phyloP scores from a whole-genome alignment of 2,329 filamentous ascomycete genomes.

The Fusarium sp. region DNA sequence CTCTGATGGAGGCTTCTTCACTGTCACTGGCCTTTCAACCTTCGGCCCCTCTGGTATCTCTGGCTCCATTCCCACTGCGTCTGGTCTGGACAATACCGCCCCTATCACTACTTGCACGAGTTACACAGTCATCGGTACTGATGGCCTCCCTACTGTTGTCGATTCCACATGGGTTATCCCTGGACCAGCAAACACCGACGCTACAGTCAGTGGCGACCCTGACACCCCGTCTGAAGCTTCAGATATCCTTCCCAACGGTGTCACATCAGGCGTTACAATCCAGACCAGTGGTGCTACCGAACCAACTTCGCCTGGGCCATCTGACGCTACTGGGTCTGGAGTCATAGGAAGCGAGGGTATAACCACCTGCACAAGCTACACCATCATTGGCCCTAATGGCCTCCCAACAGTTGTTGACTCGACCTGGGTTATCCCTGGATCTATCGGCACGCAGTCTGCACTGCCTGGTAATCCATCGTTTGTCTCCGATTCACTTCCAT shows the following conservation, averaged over 20 bases:
- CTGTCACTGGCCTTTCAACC: slow-evolving; percentile 23
- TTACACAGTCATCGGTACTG: slow-evolving; percentile 49
- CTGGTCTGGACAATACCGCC: slow-evolving; percentile 1
- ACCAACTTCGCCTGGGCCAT: slow-evolving; percentile 9
- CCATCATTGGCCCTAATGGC: slow-evolving; percentile 43
- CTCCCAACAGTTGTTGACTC: slow-evolving; percentile 53
- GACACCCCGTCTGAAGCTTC: slow-evolving; percentile 32
- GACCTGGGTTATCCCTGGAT: slow-evolving; percentile 51
- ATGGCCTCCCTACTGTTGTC: slow-evolving; percentile 50
- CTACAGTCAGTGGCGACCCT: slow-evolving; percentile 23
- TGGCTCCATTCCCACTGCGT: slow-evolving; percentile 1
- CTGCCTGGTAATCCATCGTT: slow-evolving; percentile 42
- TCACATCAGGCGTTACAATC: slow-evolving; percentile 26
- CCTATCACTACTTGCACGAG: slow-evolving; percentile 50
- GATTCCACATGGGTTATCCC: slow-evolving; percentile 54
- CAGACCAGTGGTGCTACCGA: slow-evolving; percentile 27
- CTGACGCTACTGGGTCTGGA: slow-evolving; percentile 22
- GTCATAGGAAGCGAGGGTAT: slow-evolving; percentile 19
- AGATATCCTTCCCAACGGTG: slow-evolving; percentile 31
- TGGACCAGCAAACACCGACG: slow-evolving; percentile 43
- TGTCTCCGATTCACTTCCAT: slow-evolving; percentile 34
- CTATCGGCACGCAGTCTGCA: slow-evolving; percentile 39
- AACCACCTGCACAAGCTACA: slow-evolving; percentile 49
- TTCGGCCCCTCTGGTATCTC: slow-evolving; percentile 16
- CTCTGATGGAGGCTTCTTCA: slow-evolving; percentile 15